A percentile compares a stretch with the other conserved stretches of the same genome.
phyloP scores from a whole-genome alignment of 2,329 filamentous ascomycete genomes.

The Didymella pinodella region DNA sequence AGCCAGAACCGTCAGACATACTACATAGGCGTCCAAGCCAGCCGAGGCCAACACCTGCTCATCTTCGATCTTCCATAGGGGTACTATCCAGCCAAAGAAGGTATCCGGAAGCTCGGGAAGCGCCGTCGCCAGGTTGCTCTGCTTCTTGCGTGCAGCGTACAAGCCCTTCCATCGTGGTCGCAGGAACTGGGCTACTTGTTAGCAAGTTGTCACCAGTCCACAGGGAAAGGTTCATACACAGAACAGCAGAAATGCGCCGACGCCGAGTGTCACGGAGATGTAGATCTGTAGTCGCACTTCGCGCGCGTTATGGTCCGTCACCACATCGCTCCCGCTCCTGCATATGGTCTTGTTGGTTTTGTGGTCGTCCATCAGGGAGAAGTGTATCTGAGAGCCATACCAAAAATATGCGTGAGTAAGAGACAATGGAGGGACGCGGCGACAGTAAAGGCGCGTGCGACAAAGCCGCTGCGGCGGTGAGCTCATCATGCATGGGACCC shows the following conservation, averaged over 20 bases:
- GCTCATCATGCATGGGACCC: conserved; percentile 19
- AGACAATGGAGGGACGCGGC: conserved; percentile 5
- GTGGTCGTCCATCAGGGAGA: conserved; percentile 32
- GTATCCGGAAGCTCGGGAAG: conserved; percentile 83
- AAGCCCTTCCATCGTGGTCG: conserved; percentile 90
- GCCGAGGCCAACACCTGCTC: conserved; percentile 89
- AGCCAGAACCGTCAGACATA: conserved; percentile 52
- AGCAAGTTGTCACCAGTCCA: conserved; percentile 26
- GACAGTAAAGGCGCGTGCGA: conserved; percentile 12
- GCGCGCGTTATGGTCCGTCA: conserved; percentile 49
- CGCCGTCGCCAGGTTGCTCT: conserved; percentile 68
- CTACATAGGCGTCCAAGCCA: conserved; percentile 92
- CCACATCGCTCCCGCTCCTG: conserved; percentile 29
- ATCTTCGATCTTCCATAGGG: conserved; percentile 83
- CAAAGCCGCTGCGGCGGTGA: conserved; percentile 18
- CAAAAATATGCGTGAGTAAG: conserved; percentile 1
- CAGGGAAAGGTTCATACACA: conserved; percentile 64
- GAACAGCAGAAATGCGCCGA: conserved; percentile 76
- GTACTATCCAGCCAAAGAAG: conserved; percentile 92
- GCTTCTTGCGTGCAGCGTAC: conserved; percentile 87
- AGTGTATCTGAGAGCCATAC: conserved; percentile 14
- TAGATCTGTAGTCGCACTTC: conserved; percentile 69
- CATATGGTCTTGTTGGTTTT: conserved; percentile 27
- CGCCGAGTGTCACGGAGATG: conserved; percentile 74
- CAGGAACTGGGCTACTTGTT: conserved; percentile 67